These are phyloP conservation scores for Rhizophora apiculata DNA, from an alignment of 345 rosid genomes.

Conservation along the genomic window DNA sequence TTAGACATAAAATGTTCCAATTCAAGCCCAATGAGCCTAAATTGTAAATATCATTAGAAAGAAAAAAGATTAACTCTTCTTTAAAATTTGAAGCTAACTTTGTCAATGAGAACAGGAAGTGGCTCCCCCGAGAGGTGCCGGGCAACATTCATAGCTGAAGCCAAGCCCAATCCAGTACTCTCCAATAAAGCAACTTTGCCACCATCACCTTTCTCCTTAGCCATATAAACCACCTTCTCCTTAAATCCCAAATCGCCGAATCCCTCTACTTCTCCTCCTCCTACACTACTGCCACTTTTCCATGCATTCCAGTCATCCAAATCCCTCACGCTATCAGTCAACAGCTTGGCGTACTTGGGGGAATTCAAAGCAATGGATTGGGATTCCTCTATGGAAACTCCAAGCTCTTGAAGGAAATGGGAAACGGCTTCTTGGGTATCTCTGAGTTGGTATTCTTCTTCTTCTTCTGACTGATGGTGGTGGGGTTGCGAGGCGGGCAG, in stretches of 20 bases:
- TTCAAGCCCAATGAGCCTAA: not conserved
- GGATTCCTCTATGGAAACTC: constrained; percentile 51
- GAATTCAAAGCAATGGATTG: constrained; percentile 42
- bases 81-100: constrained; percentile 33
- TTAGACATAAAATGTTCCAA: not conserved
- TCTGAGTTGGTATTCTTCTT: constrained; percentile 16
- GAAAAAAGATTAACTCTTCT: not conserved
- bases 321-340: constrained; percentile 58
- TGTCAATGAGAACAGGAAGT: constrained; percentile 50
- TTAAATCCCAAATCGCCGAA: constrained; percentile 42
- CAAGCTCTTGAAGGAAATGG: constrained; percentile 46
- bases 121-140: constrained; percentile 59
- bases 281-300: constrained; percentile 23
- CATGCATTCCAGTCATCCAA: constrained; percentile 71
- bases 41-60: not conserved
- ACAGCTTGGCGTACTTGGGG: constrained; percentile 52
- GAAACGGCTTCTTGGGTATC: constrained; percentile 52
- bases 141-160: constrained; percentile 69
- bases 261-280: constrained; percentile 24
- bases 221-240: constrained; percentile 65
- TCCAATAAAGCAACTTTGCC: constrained; percentile 84
- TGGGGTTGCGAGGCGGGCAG: not conserved
- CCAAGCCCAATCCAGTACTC: constrained; percentile 68
- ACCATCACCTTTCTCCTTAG: constrained; percentile 68
- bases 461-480: not conserved